Conservation (phyloP, 768 basidiomycete genomes). For the Rhodosporidiobolus odoratus region DNA sequence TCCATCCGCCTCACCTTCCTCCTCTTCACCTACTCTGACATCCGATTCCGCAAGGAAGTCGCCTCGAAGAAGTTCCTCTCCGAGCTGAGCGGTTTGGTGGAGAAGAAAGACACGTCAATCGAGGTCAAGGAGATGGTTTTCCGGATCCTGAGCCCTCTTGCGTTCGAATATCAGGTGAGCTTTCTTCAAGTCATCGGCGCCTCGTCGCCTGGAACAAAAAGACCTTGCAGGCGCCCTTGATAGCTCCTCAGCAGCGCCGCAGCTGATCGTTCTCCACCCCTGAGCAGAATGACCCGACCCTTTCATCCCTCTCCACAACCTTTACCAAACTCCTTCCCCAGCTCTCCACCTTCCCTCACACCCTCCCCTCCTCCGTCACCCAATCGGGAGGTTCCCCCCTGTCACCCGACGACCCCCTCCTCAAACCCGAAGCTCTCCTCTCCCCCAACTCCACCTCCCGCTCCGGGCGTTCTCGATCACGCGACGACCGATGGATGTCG, state of each 20-base stretch:
- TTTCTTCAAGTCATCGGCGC: too few species aligned
- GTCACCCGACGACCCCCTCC: constrained; percentile 34
- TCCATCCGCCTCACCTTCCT: constrained; percentile 18
- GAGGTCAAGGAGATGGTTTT: constrained; percentile 33
- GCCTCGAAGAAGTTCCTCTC: constrained; percentile 38
- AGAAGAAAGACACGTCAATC: constrained; percentile 23
- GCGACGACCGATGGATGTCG: background rate
- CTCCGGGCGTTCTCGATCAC: background rate
- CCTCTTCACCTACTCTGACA: constrained; percentile 30
- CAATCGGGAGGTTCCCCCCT: constrained; percentile 22
- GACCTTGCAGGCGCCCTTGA: background rate
- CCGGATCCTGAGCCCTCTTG: constrained; percentile 28
- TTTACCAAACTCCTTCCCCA: constrained; percentile 4
- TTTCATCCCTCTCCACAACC: background rate
- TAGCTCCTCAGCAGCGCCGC: too few species aligned
- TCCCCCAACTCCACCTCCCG: background rate
- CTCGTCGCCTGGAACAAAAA: background rate
- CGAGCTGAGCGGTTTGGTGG: constrained; percentile 17
- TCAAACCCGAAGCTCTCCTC: constrained; percentile 30
- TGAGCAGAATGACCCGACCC: constrained; percentile 5
- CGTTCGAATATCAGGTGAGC: constrained; percentile 35
- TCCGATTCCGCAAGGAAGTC: constrained; percentile 35
- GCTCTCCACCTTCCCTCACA: background rate
- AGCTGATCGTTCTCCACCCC: background rate
- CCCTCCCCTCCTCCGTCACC: background rate